Percentiles rank a stretch among this genome's conserved stretches.
phyloP scores from a whole-genome alignment of 1,284 basidiomycete genomes.

The Fistulinella cinereoalba region DNA sequence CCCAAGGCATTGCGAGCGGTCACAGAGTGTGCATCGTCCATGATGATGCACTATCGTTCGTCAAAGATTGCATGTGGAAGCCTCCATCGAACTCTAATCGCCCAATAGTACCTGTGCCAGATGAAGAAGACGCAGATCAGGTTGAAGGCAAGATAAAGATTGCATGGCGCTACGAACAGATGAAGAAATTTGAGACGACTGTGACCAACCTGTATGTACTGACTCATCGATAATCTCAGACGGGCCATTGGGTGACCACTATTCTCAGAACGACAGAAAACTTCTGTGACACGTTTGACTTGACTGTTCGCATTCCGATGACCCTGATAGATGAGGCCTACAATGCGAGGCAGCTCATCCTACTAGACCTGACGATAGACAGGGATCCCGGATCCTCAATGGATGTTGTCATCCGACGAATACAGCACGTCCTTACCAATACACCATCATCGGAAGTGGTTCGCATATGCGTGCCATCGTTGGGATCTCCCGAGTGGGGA shows the following conservation, averaged over 20 bases:
- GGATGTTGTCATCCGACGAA: slow-evolving; percentile 11
- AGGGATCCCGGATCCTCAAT: slow-evolving; percentile 7
- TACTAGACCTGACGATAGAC: slow-evolving; percentile 27
- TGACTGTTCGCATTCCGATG: slow-evolving; percentile 58
- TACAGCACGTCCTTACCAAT: slow-evolving; percentile 21
- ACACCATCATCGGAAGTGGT: slow-evolving; percentile 37
- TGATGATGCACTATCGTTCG: slow-evolving; percentile 52
- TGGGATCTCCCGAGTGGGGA: slow-evolving; percentile 76
- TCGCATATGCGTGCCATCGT: slow-evolving; percentile 64
- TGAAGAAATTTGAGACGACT: slow-evolving; percentile 90
- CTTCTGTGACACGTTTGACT: slow-evolving; percentile 72
- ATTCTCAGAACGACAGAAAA: slow-evolving; percentile 49
- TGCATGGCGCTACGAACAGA: slow-evolving; percentile 93
- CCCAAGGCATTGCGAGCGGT: slow-evolving; percentile 77
- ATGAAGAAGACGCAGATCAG: slow-evolving; percentile 36
- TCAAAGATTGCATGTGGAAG: slow-evolving; percentile 79
- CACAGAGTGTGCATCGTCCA: slow-evolving; percentile 74
- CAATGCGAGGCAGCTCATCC: slow-evolving; percentile 37
- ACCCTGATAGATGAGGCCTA: slow-evolving; percentile 46
- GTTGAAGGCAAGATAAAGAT: slow-evolving; percentile 70
- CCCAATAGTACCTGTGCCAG: slow-evolving; percentile 9
- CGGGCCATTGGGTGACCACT: slow-evolving; percentile 12
- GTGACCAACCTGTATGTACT: slow-evolving; percentile 54
- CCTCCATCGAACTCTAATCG: slow-evolving; percentile 34
- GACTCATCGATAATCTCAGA: slow-evolving; percentile 15